Evolutionary conservation across 2,329 filamentous ascomycete genomes (phyloP), one percentile per base, ranked within the genome.

Genomic region (Dendryphion nanum): DNA sequence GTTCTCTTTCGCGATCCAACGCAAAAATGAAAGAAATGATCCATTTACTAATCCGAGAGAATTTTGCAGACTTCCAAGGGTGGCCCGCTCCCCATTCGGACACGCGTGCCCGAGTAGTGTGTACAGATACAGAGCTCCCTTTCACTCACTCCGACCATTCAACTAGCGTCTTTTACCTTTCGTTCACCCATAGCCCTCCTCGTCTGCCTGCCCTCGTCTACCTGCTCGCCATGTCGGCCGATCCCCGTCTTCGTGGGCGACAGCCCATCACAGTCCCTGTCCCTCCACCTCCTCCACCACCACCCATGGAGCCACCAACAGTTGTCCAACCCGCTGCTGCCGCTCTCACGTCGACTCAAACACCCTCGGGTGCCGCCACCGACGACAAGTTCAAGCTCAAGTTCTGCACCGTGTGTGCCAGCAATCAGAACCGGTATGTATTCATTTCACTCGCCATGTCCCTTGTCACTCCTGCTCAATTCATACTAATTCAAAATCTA

Each of bases 371-470:
- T n/a, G 2, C 23, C 23, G 10, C 23, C 23, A 10, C 23, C 10
- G 67, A 72, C 12, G 73, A 77, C 18, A 72, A 72, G n/a, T 95
- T 83, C 76, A 95, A 93, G 69, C 78, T 98, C 45, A 94, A 87
- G 62, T 96, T 97, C 69, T 96, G 90, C 74, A 97, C 93, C 3
- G 91, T 98, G n/a, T 98, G 93, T 69, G 93, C 93, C 6, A 95
- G 89, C 59, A 98, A 98, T 59, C 89, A 98, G 67, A 98, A 98
- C 62, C 83, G 93, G 81, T 95, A 75, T 47, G 76, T 57, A 31
- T 6, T 5, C 3, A 24, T n/a, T n/a, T n/a, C 21, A 24, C 7
- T n/a, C 21, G 7, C 21, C 21, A 3, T 26, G 10, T n/a, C 23
- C 23, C 23, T n/a, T 26, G 10, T n/a, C 23, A 26, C 23, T 10